Conservation (phyloP, 2,329 filamentous ascomycete species). For the Kalmusia sp. region DNA sequence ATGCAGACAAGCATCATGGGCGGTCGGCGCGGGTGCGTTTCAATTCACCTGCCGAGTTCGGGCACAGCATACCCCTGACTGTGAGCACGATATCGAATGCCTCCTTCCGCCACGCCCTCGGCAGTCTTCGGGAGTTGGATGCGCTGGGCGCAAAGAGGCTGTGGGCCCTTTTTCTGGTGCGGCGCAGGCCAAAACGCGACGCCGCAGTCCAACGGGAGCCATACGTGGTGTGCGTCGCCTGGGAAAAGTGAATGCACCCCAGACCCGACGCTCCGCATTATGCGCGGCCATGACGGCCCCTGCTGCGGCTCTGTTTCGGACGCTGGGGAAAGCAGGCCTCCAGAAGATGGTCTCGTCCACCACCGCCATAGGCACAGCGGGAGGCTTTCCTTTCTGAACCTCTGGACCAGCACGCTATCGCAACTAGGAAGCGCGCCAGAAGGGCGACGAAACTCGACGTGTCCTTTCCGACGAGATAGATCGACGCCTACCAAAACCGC, state of each 20-base stretch:
- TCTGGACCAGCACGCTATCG: background rate
- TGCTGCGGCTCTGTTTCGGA: conserved; percentile 17
- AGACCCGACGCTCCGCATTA: conserved; percentile 26
- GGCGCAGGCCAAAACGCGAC: conserved; percentile 12
- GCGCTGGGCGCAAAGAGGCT: too few species aligned
- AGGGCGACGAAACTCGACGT: background rate
- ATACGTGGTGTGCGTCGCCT: too few species aligned
- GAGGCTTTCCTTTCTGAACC: too few species aligned
- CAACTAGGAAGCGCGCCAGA: background rate
- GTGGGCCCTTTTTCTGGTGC: conserved; percentile 10
- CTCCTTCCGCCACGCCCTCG: conserved; percentile 14
- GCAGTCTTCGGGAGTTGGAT: conserved; percentile 20
- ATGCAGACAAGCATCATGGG: conserved; percentile 4
- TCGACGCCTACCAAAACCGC: background rate
- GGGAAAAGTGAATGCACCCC: conserved; percentile 22
- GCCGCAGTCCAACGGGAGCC: background rate
- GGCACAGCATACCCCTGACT: conserved; percentile 11
- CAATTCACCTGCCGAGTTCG: conserved; percentile 25
- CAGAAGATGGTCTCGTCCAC: background rate
- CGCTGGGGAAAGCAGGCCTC: conserved; percentile 3
- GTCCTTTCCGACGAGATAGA: background rate
- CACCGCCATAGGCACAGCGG: background rate
- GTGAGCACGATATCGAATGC: conserved; percentile 7
- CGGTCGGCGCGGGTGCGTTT: conserved; percentile 19
- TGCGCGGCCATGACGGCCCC: conserved; percentile 21